These are phyloP conservation scores for Fraxinus sp. DNA, from an alignment of 305 asterid species.

Conservation along the genomic window DNA sequence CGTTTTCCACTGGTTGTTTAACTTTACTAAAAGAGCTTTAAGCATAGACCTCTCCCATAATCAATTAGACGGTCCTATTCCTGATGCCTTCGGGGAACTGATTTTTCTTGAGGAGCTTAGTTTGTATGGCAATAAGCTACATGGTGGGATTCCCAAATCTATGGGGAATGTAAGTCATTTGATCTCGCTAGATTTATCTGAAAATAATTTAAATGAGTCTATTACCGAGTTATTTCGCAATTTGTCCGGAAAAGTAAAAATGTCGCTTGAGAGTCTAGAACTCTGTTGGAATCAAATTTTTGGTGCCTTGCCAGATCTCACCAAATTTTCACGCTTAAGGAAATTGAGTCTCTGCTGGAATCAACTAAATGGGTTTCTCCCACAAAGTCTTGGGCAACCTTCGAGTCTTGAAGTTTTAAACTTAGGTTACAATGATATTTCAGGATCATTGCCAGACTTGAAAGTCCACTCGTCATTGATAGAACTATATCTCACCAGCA, in stretches of 20 bases:
- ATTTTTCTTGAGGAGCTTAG: not conserved
- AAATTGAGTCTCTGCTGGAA: too few species aligned
- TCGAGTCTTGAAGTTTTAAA: too few species aligned
- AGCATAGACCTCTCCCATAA: not conserved
- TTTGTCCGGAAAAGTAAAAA: not conserved
- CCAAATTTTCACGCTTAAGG: too few species aligned
- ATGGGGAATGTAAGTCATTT: conserved; percentile 26
- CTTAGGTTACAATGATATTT: too few species aligned
- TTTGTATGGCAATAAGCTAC: not conserved
- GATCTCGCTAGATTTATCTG: not conserved
- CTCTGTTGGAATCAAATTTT: not conserved
- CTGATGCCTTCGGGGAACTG: conserved; percentile 13
- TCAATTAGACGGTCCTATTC: not conserved
- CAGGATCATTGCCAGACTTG: too few species aligned
- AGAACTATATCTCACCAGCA: too few species aligned
- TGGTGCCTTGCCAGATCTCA: too few species aligned
- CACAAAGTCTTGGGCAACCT: too few species aligned
- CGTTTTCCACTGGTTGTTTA: conserved; percentile 11
- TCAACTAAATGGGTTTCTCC: too few species aligned
- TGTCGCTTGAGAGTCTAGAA: conserved; percentile 2
- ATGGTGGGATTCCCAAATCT: conserved; percentile 28
- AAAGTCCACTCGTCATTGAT: too few species aligned
- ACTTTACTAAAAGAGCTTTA: conserved; percentile 4
- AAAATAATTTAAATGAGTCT: not conserved
- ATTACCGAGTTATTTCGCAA: conserved; percentile 14